These are phyloP conservation scores for Knoxdaviesia capensis DNA, from an alignment of 2,329 filamentous ascomycete genomes.

Conservation along the genomic window DNA sequence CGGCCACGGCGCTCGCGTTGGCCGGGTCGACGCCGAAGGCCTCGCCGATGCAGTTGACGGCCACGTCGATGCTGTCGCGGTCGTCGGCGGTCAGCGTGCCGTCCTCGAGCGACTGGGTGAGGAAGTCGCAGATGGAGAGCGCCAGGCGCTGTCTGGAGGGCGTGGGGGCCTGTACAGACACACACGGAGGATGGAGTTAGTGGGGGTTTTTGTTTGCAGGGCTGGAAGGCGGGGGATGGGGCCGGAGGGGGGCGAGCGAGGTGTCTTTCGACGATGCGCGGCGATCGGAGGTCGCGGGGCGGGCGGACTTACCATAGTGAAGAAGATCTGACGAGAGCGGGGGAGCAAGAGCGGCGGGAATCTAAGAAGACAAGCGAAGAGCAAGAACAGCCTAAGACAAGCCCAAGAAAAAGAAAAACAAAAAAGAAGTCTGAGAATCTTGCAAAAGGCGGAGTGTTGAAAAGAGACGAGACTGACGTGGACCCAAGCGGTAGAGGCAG, in stretches of 20 bases:
- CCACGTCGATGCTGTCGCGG: conserved; percentile 83
- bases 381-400: not conserved
- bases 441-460: not conserved
- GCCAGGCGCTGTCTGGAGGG: conserved; percentile 66
- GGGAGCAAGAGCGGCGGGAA: not conserved
- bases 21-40: conserved; percentile 86
- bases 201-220: conserved; percentile 1
- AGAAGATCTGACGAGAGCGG: not conserved
- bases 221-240: not conserved
- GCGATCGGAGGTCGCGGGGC: not conserved
- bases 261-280: not conserved
- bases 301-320: not conserved
- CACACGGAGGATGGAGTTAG: not conserved
- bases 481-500: no score
- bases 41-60: conserved; percentile 83
- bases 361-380: not conserved
- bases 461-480: not conserved
- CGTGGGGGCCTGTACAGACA: conserved; percentile 13
- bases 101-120: conserved; percentile 64
- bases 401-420: not conserved
- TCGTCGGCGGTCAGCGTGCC: conserved; percentile 79
- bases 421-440: not conserved
- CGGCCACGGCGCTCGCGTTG: conserved; percentile 49
- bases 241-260: not conserved
- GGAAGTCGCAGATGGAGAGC: conserved; percentile 93